Percentiles rank a stretch among this genome's conserved stretches.
phyloP scores from a whole-genome alignment of 768 basidiomycete genomes.

The Neoboletus magnificus region DNA sequence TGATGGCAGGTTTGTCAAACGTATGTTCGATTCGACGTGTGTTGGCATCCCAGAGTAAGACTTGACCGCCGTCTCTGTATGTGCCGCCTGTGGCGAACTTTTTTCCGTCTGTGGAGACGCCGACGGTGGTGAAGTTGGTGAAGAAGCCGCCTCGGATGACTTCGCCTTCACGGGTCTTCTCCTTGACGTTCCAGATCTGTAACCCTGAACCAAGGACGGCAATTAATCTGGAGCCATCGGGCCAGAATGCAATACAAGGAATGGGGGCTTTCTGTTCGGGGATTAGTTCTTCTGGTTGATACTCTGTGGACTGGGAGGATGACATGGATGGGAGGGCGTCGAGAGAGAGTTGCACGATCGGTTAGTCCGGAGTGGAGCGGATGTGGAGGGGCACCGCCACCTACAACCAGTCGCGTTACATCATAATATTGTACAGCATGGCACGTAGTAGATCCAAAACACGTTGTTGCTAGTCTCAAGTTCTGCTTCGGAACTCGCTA shows the following conservation, averaged over 20 bases:
- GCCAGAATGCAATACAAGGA: conserved; percentile 23
- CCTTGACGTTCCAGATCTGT: conserved; percentile 24
- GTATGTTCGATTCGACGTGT: conserved; percentile 23
- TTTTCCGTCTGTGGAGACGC: conserved; percentile 22
- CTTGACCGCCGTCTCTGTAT: conserved; percentile 23
- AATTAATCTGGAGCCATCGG: conserved; percentile 24
- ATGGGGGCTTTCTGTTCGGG: conserved; percentile 17
- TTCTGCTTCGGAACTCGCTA: too few relatives aligned
- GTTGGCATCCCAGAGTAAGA: conserved; percentile 21
- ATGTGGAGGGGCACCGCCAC: conserved; percentile 16
- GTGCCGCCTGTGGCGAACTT: conserved; percentile 25
- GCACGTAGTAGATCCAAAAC: too few relatives aligned
- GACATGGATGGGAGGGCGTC: conserved; percentile 14
- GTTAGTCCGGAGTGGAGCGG: background rate
- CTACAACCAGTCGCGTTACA: conserved; percentile 6
- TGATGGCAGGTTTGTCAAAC: conserved; percentile 21
- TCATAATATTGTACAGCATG: background rate
- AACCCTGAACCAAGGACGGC: conserved; percentile 25
- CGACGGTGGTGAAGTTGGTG: conserved; percentile 26
- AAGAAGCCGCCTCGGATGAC: conserved; percentile 22
- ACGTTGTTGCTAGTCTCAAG: too few relatives aligned
- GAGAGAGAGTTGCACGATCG: conserved; percentile 6
- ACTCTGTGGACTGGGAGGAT: background rate
- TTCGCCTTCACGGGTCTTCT: conserved; percentile 21
- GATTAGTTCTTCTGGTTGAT: conserved; percentile 14